phyloP scores from a whole-genome alignment of 371 early-diverging fungal species.

The Zancudomyces culisetae region DNA sequence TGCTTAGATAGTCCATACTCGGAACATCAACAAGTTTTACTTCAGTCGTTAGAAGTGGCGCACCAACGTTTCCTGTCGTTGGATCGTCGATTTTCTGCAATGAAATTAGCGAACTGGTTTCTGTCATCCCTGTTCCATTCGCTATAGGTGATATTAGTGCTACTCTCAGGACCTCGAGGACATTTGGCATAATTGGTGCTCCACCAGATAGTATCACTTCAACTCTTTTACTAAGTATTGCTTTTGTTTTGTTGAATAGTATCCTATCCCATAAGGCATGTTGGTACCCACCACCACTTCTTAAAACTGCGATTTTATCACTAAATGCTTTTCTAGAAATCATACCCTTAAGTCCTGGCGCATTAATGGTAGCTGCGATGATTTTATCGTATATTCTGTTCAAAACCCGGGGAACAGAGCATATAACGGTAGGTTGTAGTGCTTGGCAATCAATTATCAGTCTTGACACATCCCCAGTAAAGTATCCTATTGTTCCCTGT shows the following conservation, averaged over 20 bases:
- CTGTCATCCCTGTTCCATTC: conserved; percentile 96
- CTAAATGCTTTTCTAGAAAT: conserved; percentile 47
- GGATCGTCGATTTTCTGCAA: conserved; percentile 30
- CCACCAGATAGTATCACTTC: conserved; percentile 54
- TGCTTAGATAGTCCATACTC: conserved; percentile 70
- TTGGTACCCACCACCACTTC: conserved; percentile 33
- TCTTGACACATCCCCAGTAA: conserved; percentile 50
- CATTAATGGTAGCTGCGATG: conserved; percentile 37
- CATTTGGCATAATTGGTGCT: conserved; percentile 75
- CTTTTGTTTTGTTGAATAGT: conserved; percentile 74
- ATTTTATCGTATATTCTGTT: conserved; percentile 79
- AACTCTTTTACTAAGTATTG: conserved; percentile 80
- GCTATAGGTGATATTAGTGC: conserved; percentile 62
- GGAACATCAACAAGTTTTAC: conserved; percentile 82
- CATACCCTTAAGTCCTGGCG: conserved; percentile 37
- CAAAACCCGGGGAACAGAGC: conserved; percentile 73
- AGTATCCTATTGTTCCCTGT: conserved; percentile 59
- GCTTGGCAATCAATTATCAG: conserved; percentile 62
- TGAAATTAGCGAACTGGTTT: conserved; percentile 50
- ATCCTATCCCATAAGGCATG: conserved; percentile 77
- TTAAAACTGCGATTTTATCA: conserved; percentile 35
- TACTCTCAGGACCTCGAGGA: conserved; percentile 71
- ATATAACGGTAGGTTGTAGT: conserved; percentile 67
- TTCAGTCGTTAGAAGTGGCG: conserved; percentile 48
- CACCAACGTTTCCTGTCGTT: conserved; percentile 70